phyloP scores from a whole-genome alignment of 2,329 filamentous ascomycete genomes.

The Ramichloridium luteum region DNA sequence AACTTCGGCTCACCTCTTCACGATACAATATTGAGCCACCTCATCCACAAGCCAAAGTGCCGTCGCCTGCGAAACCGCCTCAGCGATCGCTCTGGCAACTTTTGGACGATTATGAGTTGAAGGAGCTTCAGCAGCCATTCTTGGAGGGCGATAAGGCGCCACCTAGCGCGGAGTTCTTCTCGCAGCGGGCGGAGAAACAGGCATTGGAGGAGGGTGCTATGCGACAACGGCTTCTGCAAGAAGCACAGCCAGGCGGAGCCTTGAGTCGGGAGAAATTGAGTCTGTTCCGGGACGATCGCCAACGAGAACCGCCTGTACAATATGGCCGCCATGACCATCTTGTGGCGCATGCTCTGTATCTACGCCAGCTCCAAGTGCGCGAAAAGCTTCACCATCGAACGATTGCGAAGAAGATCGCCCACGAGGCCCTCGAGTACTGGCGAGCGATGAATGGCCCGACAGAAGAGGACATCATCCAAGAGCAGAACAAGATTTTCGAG shows the following conservation, averaged over 20 bases:
- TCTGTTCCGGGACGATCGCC: slow-evolving; percentile 29
- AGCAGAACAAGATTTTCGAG: slow-evolving; percentile 55
- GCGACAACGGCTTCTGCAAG: slow-evolving; percentile 49
- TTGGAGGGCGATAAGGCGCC: slow-evolving; percentile 21
- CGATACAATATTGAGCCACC: slow-evolving; percentile 16
- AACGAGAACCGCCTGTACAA: slow-evolving; percentile 62
- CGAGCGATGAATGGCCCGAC: slow-evolving; percentile 60
- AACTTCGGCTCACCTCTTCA: slow-evolving; percentile 17
- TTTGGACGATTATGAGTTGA: slow-evolving; percentile 22
- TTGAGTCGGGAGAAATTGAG: slow-evolving; percentile 53
- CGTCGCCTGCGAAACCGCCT: slow-evolving; percentile 19
- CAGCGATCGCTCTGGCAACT: slow-evolving; percentile 20
- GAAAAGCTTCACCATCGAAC: slow-evolving; percentile 68
- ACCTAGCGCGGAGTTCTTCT: slow-evolving; percentile 17
- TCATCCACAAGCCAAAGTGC: slow-evolving; percentile 21
- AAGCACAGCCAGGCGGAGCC: slow-evolving; percentile 61
- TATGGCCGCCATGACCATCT: slow-evolving; percentile 86
- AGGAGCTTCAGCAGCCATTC: slow-evolving; percentile 24
- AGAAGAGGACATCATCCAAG: slow-evolving; percentile 67
- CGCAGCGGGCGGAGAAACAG: slow-evolving; percentile 12
- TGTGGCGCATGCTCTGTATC: slow-evolving; percentile 63
- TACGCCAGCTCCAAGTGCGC: slow-evolving; percentile 64
- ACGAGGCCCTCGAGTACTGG: slow-evolving; percentile 67
- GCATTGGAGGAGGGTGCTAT: slow-evolving; percentile 19
- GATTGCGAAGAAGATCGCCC: slow-evolving; percentile 67